Base-by-base conservation (phyloP, 192 early-diverging fungal genomes). In the Helicostylum pulchrum region DNA sequence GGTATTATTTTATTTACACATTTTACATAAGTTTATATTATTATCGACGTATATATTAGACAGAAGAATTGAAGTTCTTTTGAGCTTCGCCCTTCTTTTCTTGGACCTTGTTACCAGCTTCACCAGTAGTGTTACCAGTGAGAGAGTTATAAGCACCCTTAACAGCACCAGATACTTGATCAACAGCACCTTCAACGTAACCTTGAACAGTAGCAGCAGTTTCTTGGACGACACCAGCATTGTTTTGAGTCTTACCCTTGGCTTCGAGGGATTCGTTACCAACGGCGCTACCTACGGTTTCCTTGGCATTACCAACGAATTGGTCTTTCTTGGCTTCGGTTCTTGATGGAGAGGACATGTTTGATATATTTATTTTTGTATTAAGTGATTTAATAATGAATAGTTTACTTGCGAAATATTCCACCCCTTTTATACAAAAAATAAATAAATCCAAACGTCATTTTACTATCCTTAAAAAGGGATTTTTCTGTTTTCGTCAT, bases 241-340 rank as follows among this genome's bases (percentile, higher is more conserved):
- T 42, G 64, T 72, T 65, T 50, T 78, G 64, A 20, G 57, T 17
- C n/a, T 62, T 66, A 10, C 73, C 77, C 19, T 67, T 53, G 7
- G 61, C 50, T 8, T 62, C 54, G 31, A 78, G 54, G 32, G 50
- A 15, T 8, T 75, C 54, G 34, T 51, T 72, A n/a, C 77, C 73
- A 30, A 73, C 23, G 26, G 71, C 60, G 51, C 30, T 34, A 5
- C 77, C 73, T 53, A 73, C 63, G 47, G 67, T 73, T 54, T 75
- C 64, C 65, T 75, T 72, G 52, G 65, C 59, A 36, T 56, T 49
- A 42, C 73, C 77, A n/a, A 72, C 52, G 62, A 67, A 46, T n/a
- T 70, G 63, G 64, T 72, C 64, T 44, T 57, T 47, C 45, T 65
- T 65, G 58, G 45, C 63, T 21, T 65, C 57, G 14, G 62, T 26